Conservation (phyloP, 2,329 filamentous ascomycete genomes). For the Pseudogymnoascus verrucosus region DNA sequence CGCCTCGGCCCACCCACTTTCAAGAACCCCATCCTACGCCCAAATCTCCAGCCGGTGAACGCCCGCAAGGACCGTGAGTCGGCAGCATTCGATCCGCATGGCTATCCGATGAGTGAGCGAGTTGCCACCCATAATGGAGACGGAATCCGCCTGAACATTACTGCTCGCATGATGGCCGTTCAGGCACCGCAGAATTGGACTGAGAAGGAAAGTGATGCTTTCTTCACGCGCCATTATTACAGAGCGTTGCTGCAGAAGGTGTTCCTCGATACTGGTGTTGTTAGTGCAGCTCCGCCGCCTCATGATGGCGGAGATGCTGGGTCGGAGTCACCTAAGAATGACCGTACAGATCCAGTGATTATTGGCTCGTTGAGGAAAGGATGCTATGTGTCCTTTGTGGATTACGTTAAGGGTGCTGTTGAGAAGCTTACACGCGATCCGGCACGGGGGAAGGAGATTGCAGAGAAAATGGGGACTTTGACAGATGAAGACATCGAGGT, state of each 20-base stretch:
- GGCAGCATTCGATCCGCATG: slow-evolving; percentile 72
- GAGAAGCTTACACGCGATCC: slow-evolving; percentile 60
- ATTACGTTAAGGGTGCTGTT: slow-evolving; percentile 75
- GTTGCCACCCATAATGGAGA: slow-evolving; percentile 49
- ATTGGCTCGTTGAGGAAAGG: slow-evolving; percentile 77
- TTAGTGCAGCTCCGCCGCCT: slow-evolving; percentile 39
- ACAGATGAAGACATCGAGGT: slow-evolving; percentile 65
- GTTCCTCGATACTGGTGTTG: slow-evolving; percentile 77
- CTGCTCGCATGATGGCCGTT: slow-evolving; percentile 94
- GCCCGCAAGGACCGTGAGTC: slow-evolving; percentile 63
- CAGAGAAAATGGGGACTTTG: slow-evolving; percentile 56
- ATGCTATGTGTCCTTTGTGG: slow-evolving; percentile 65
- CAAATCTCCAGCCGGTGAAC: slow-evolving; percentile 56
- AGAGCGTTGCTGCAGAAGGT: slow-evolving; percentile 84
- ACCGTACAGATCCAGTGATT: slow-evolving; percentile 69
- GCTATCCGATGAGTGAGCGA: slow-evolving; percentile 82
- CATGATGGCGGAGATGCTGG: slow-evolving; percentile 14
- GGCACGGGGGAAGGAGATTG: slow-evolving; percentile 52
- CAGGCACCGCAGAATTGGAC: slow-evolving; percentile 95
- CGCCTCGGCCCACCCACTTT: slow-evolving; percentile 78
- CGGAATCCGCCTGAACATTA: slow-evolving; percentile 85
- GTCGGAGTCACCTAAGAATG: slow-evolving; percentile 38
- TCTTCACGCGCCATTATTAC: slow-evolving; percentile 91
- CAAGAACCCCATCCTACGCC: slow-evolving; percentile 71
- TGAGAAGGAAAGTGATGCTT: slow-evolving; percentile 66